Base-by-base conservation (phyloP, 1,139 yeast genomes). In the Entelexis paramagnoliae region DNA sequence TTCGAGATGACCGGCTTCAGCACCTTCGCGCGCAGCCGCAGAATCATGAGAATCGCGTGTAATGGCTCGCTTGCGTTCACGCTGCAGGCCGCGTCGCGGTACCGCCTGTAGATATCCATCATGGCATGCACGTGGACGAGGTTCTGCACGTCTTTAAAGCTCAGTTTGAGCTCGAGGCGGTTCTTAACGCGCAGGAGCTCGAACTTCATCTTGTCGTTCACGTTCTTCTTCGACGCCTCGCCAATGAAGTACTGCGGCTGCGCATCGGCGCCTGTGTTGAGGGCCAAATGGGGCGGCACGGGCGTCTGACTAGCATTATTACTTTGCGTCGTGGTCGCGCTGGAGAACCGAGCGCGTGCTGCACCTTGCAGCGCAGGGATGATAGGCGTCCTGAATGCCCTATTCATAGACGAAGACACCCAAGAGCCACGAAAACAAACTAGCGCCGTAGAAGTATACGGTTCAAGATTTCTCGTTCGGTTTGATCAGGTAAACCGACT, bases 41-140 rank as follows among this genome's bases (percentile, higher is more conserved):
- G 44, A 7, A 56, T 57, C 19, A 52, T 46, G 28, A 59, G 50
- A 28, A 59, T 58, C 13, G 58, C 53, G 29, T 59, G 59, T 10
- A 59, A 51, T 17, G 59, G 54, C 10, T 57, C 60, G 51, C 61
- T 30, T 28, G 56, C 54, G 42, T 50, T 28, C 29, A 51, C 48
- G n/a, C 26, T 16, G 4, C 36, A 47, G 9, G 19, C n/a, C 29
- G 24, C 47, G 30, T 55, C 57, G 24, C 60, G 56, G 45, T 51
- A 52, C 19, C 43, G 19, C 13, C 62, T 53, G 53, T 59, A 59
- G 16, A 54, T 36, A 9, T 33, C 39, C 59, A 59, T 58, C 38
- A 58, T 54, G 17, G 57, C 49, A 36, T 55, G 59, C 11, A 59
- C 54, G 22, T 54, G 55, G 13, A 43, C 54, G 10, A 59, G 54